Percentiles rank a stretch among this genome's conserved stretches.
These are phyloP conservation scores for Penicillium argentinense DNA, from an alignment of 495 filamentous ascomycete genomes.

Conservation along the genomic window DNA sequence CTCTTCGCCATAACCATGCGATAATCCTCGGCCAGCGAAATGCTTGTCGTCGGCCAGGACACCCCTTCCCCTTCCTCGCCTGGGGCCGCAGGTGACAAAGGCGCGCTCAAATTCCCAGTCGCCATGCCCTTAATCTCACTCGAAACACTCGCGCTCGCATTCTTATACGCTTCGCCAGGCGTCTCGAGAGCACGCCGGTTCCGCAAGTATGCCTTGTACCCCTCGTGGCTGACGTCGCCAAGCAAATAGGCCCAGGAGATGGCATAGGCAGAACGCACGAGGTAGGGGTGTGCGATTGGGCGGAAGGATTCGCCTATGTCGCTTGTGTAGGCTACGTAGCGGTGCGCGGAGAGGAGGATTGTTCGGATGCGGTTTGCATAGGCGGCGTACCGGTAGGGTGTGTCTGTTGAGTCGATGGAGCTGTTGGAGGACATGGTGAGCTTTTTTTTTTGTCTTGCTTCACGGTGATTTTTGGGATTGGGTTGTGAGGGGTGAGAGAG, in stretches of 20 bases:
- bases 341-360: conserved; percentile 84
- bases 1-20: conserved; percentile 88
- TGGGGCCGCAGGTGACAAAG: conserved; percentile 8
- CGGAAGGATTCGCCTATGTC: conserved; percentile 97
- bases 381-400: conserved; percentile 84
- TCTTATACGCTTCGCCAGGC: conserved; percentile 42
- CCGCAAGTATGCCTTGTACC: conserved; percentile 88
- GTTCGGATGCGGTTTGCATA: conserved; percentile 87
- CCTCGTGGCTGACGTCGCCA: conserved; percentile 89
- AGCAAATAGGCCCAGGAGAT: conserved; percentile 90
- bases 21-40: conserved; percentile 88
- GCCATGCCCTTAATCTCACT: conserved; percentile 40
- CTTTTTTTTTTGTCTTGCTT: conserved; percentile 11
- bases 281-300: conserved; percentile 80
- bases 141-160: conserved; percentile 33
- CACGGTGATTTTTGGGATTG: background rate
- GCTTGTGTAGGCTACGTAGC: conserved; percentile 96
- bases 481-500: background rate
- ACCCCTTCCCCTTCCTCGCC: conserved; percentile 7
- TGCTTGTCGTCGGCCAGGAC: conserved; percentile 36
- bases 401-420: conserved; percentile 77
- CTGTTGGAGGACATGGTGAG: conserved; percentile 43
- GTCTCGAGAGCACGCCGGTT: conserved; percentile 61
- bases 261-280: conserved; percentile 82
- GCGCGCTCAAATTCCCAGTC: conserved; percentile 34